These are phyloP conservation scores for Toxoplasma gondii DNA, from an alignment of 169 alveolate genomes.

Conservation along the genomic window DNA sequence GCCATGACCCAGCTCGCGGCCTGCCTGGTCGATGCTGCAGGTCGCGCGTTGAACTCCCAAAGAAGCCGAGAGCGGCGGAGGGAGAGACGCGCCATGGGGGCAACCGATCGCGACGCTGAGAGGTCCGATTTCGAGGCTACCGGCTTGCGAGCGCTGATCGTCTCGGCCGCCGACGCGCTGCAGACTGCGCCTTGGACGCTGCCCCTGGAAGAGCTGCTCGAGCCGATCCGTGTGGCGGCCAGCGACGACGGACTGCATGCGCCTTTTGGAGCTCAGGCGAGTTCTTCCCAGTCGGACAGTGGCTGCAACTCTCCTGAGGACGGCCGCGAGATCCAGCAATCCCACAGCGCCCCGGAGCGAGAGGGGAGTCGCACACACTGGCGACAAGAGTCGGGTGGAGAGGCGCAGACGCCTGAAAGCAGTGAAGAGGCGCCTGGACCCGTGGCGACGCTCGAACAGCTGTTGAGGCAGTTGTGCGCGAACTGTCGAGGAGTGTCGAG, in stretches of 20 bases:
- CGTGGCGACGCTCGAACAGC: slow-evolving; percentile 1
- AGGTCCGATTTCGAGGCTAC: not conserved
- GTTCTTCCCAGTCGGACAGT: too few species aligned
- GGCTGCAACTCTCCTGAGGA: too few species aligned
- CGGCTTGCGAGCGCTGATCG: not conserved
- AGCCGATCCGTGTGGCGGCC: not conserved
- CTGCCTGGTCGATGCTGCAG: slow-evolving; percentile 17
- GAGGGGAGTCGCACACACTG: too few species aligned
- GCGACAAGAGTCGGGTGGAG: too few species aligned
- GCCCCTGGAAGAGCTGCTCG: not conserved
- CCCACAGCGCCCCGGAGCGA: too few species aligned
- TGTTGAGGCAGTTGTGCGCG: slow-evolving; percentile 8
- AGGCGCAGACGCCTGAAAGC: too few species aligned
- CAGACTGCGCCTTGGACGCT: not conserved
- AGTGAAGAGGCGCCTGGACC: not conserved
- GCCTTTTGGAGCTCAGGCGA: not conserved
- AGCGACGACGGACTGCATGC: not conserved
- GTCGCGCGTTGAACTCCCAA: not conserved
- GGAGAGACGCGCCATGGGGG: not conserved
- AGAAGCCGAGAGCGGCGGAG: not conserved
- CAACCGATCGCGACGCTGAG: not conserved
- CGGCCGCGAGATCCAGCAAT: too few species aligned
- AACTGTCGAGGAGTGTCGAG: not conserved
- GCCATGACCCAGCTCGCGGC: slow-evolving; percentile 29
- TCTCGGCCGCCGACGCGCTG: not conserved